Conservation (phyloP, 2,329 filamentous ascomycete species). For the Cadophora gregata region DNA sequence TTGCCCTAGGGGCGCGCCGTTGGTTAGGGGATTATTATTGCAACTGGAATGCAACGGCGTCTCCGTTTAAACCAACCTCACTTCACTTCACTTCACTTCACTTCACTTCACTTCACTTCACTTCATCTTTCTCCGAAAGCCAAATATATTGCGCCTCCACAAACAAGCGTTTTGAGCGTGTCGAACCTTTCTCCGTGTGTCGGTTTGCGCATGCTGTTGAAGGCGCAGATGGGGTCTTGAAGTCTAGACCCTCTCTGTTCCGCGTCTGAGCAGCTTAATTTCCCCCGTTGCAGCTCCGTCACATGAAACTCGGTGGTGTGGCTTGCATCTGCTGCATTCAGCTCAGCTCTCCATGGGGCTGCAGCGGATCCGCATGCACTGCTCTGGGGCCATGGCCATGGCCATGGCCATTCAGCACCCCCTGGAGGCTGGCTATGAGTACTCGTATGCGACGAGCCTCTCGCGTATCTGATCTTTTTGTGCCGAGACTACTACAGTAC, state of each 20-base stretch:
- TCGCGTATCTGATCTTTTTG: slow-evolving; percentile 13
- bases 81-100: too few species aligned
- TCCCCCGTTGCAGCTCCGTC: neutral
- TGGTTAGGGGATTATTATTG: neutral
- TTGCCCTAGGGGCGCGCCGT: neutral
- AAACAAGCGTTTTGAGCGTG: neutral
- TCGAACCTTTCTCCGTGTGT: neutral
- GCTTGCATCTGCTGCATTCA: slow-evolving; percentile 10
- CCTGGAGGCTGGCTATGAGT: too few species aligned
- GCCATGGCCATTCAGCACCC: slow-evolving; percentile 6
- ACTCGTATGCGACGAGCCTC: neutral
- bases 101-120: too few species aligned
- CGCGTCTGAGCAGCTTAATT: neutral
- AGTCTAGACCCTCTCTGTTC: neutral
- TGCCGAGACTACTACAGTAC: too few species aligned
- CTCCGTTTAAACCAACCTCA: slow-evolving; percentile 9
- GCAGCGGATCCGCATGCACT: slow-evolving; percentile 4
- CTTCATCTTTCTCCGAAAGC: neutral
- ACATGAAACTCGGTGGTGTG: slow-evolving; percentile 4
- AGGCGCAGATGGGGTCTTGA: neutral
- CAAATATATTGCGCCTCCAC: neutral
- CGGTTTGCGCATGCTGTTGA: neutral
- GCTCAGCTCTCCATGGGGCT: slow-evolving; percentile 7
- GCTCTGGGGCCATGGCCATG: slow-evolving; percentile 1
- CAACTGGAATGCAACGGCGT: slow-evolving; percentile 1